Conservation (phyloP, 306 rosid species). For the Vigna angularis region DNA sequence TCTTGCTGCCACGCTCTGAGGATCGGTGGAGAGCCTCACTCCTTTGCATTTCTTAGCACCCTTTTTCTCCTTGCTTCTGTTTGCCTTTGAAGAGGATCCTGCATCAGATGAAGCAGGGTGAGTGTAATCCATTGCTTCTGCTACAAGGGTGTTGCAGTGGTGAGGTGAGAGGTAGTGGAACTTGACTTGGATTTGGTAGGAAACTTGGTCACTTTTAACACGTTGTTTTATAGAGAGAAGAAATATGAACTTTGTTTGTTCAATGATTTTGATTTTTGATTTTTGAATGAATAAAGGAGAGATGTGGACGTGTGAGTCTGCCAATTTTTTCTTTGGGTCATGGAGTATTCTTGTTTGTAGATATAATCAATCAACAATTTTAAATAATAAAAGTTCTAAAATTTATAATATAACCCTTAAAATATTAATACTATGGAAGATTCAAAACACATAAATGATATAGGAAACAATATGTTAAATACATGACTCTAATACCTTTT, state of each 20-base stretch:
- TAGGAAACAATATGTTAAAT: too few relatives aligned
- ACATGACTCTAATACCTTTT: too few relatives aligned
- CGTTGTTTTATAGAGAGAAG: neutral
- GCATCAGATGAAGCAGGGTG: slow-evolving; percentile 42
- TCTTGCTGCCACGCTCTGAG: slow-evolving; percentile 94
- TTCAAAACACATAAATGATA: too few relatives aligned
- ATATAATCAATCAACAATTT: neutral
- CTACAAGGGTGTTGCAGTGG: too few relatives aligned
- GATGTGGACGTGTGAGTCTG: slow-evolving; percentile 69
- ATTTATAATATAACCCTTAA: too few relatives aligned
- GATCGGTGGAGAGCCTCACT: slow-evolving; percentile 85
- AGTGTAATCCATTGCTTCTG: slow-evolving; percentile 51
- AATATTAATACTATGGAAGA: too few relatives aligned
- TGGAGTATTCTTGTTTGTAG: neutral
- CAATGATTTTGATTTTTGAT: slow-evolving; percentile 38
- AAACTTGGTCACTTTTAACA: neutral
- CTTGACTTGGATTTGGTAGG: slow-evolving; percentile 6
- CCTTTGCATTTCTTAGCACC: slow-evolving; percentile 47
- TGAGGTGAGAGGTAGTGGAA: neutral
- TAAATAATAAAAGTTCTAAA: too few relatives aligned
- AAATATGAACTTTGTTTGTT: slow-evolving; percentile 10
- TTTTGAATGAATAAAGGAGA: slow-evolving; percentile 42
- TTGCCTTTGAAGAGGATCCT: slow-evolving; percentile 51
- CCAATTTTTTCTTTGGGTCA: slow-evolving; percentile 67
- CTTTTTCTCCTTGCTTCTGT: slow-evolving; percentile 37